Conservation (phyloP, 140 eudicot species). For the Oenanthe javanica region DNA sequence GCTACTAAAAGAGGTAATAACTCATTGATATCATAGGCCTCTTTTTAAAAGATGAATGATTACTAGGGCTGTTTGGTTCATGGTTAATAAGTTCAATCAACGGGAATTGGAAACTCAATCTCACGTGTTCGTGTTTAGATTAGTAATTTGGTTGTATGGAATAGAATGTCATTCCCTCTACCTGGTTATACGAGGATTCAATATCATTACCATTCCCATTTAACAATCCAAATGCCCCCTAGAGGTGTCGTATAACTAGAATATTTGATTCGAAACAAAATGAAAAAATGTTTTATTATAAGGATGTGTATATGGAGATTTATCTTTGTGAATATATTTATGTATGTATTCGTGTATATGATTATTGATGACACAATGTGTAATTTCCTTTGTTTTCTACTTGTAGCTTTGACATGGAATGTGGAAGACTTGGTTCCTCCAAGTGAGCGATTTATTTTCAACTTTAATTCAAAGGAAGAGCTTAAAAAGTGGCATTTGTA, state of each 20-base stretch:
- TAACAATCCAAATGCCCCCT: too few relatives aligned
- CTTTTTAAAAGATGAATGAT: not conserved
- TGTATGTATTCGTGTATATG: not conserved
- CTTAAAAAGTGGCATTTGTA: conserved; percentile 86
- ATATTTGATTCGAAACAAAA: too few relatives aligned
- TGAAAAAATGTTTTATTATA: not conserved
- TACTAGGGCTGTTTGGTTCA: not conserved
- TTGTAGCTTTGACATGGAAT: conserved; percentile 85
- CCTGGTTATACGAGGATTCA: too few relatives aligned
- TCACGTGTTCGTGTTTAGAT: too few relatives aligned
- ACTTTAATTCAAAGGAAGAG: conserved; percentile 73
- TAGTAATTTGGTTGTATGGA: too few relatives aligned
- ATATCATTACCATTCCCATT: too few relatives aligned
- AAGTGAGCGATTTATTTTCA: conserved; percentile 53
- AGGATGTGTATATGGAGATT: not conserved
- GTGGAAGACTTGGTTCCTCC: conserved; percentile 85
- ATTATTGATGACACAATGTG: not conserved
- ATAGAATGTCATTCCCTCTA: too few relatives aligned
- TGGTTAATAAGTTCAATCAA: too few relatives aligned
- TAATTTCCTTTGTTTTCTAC: not conserved
- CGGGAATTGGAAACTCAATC: too few relatives aligned
- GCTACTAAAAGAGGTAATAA: conserved; percentile 73
- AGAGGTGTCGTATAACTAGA: too few relatives aligned
- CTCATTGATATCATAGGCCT: not conserved
- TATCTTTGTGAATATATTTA: not conserved